Conservation (phyloP, 1,284 basidiomycete species). For the Tylopilus orsonianus region DNA sequence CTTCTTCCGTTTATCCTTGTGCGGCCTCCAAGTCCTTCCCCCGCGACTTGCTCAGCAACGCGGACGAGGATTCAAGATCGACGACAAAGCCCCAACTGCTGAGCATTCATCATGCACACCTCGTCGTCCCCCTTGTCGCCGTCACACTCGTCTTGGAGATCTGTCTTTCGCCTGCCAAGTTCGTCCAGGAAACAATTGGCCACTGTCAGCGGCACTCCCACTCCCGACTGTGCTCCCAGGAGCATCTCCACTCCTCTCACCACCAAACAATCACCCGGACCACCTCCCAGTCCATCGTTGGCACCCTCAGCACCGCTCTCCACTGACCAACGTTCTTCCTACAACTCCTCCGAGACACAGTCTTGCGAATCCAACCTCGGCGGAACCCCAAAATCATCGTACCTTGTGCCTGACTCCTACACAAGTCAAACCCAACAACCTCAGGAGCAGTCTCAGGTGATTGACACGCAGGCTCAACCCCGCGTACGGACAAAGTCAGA, state of each 20-base stretch:
- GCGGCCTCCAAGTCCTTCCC: slow-evolving; percentile 6
- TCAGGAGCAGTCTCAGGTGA: slow-evolving; percentile 14
- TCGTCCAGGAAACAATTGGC: slow-evolving; percentile 31
- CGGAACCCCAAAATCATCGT: slow-evolving; percentile 32
- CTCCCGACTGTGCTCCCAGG: slow-evolving; percentile 35
- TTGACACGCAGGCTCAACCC: slow-evolving; percentile 36
- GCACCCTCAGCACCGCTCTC: slow-evolving; percentile 49
- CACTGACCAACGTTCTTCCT: slow-evolving; percentile 60
- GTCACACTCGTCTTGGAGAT: slow-evolving; percentile 35
- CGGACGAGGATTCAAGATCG: slow-evolving; percentile 30
- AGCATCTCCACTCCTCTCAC: slow-evolving; percentile 36
- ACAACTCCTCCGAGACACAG: slow-evolving; percentile 68
- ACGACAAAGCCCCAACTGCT: slow-evolving; percentile 12
- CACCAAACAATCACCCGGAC: slow-evolving; percentile 20
- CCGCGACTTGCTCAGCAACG: slow-evolving; percentile 8
- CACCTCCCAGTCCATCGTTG: slow-evolving; percentile 47
- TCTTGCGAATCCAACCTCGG: slow-evolving; percentile 61
- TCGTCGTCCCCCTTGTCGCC: slow-evolving; percentile 24
- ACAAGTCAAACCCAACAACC: slow-evolving; percentile 33
- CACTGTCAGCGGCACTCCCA: slow-evolving; percentile 18
- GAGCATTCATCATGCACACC: slow-evolving; percentile 24
- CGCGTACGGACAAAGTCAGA: slow-evolving; percentile 59
- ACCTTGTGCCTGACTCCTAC: slow-evolving; percentile 36
- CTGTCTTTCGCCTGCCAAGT: slow-evolving; percentile 35
- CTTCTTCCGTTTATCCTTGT: slow-evolving; percentile 11